Percentiles rank a stretch among this genome's conserved stretches.
phyloP scores from a whole-genome alignment of 495 filamentous ascomycete species.

The Lepidopterella palustris region DNA sequence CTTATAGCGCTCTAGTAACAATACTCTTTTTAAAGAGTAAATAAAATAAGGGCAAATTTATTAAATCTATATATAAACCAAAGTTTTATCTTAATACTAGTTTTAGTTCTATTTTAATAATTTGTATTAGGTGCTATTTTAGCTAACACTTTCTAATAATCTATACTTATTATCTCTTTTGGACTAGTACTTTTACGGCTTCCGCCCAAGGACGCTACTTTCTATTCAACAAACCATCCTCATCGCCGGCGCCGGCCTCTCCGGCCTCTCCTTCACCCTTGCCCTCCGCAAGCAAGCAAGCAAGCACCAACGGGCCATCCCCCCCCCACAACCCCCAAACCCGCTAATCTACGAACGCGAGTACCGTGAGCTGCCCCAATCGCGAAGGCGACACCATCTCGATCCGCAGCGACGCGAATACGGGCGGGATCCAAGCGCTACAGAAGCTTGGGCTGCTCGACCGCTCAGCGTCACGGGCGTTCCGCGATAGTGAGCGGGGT shows the following conservation, averaged over 20 bases:
- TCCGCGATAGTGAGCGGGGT: conserved; percentile 4
- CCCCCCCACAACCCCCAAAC: conserved; percentile 15
- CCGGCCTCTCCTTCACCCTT: conserved; percentile 35
- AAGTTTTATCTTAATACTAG: too few species aligned
- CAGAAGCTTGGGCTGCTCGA: conserved; percentile 32
- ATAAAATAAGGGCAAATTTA: too few species aligned
- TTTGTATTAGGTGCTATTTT: too few species aligned
- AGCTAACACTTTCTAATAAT: too few species aligned
- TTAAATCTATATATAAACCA: too few species aligned
- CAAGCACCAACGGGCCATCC: conserved; percentile 29
- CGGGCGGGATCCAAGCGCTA: conserved; percentile 30
- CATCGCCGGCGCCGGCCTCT: conserved; percentile 36
- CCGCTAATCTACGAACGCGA: conserved; percentile 37
- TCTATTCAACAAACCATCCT: conserved; percentile 36
- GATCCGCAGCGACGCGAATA: conserved; percentile 29
- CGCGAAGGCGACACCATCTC: conserved; percentile 37
- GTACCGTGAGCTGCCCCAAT: conserved; percentile 7
- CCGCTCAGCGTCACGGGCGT: neutral
- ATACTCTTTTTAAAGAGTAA: too few species aligned
- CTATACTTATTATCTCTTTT: too few species aligned
- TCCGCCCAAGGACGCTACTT: conserved; percentile 15
- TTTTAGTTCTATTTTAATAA: too few species aligned
- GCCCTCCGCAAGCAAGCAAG: conserved; percentile 34
- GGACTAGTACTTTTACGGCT: too few species aligned
- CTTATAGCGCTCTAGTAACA: too few species aligned